Evolutionary conservation across 805 yeast genomes (phyloP).

Genomic region (Lipomyces starkeyi): DNA sequence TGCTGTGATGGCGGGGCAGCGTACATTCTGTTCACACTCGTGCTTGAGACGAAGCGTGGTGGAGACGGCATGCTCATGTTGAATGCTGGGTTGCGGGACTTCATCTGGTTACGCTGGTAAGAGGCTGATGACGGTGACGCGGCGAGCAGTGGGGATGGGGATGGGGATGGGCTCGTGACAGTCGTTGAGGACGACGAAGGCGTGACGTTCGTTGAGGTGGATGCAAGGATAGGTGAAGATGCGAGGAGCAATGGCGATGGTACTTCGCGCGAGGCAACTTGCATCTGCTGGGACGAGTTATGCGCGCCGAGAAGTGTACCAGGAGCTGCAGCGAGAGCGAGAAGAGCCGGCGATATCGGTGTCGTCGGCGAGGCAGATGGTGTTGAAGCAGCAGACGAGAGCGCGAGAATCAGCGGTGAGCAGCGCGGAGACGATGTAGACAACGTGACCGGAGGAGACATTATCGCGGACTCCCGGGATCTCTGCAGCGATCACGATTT

Average conservation of each 20-base stretch:
- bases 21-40: slow-evolving; percentile 11
- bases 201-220: slow-evolving; percentile 15
- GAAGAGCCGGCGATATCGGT: slow-evolving; percentile 13
- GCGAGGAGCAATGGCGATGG: slow-evolving; percentile 30
- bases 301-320: background rate
- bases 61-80: slow-evolving; percentile 30
- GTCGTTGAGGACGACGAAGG: slow-evolving; percentile 16
- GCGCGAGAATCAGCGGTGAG: slow-evolving; percentile 20
- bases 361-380: background rate
- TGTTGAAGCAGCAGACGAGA: slow-evolving; percentile 12
- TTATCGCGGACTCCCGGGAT: background rate
- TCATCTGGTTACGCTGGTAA: slow-evolving; percentile 20
- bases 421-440: slow-evolving; percentile 25
- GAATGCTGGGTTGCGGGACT: slow-evolving; percentile 22
- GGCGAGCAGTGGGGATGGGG: slow-evolving; percentile 21
- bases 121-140: slow-evolving; percentile 10
- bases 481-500: background rate
- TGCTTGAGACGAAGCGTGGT: slow-evolving; percentile 15
- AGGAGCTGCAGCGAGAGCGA: slow-evolving; percentile 6
- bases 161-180: slow-evolving; percentile 9
- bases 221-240: slow-evolving; percentile 24
- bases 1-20: background rate
- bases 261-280: slow-evolving; percentile 16
- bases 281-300: background rate
- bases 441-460: slow-evolving; percentile 13